Conservation (phyloP, 345 rosid genomes). For the Acer yangbiense region DNA sequence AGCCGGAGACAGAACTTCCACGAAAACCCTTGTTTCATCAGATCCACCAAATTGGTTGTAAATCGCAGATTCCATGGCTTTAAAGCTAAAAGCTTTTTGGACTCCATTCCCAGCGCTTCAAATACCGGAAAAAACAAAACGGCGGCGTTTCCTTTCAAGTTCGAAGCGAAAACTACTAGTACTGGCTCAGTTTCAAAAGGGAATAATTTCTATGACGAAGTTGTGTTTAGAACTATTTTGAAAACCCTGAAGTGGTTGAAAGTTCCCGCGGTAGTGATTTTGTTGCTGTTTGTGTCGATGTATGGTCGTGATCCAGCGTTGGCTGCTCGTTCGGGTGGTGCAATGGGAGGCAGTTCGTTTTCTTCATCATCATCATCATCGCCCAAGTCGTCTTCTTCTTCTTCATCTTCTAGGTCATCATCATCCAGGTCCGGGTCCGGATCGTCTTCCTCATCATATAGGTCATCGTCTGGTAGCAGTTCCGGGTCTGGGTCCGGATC, state of each 20-base stretch:
- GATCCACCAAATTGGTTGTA: not conserved
- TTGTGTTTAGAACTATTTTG: not conserved
- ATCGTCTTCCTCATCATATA: too few species aligned
- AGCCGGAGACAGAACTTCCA: not conserved
- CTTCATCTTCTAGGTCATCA: not conserved
- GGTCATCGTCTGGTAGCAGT: too few species aligned
- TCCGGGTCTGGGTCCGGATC: not conserved
- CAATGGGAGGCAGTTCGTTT: not conserved
- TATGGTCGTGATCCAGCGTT: not conserved
- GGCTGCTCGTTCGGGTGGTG: slow-evolving; percentile 6
- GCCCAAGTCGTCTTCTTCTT: not conserved
- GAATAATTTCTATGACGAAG: not conserved
- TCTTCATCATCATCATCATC: not conserved
- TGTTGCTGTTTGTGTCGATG: not conserved
- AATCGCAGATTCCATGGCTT: not conserved
- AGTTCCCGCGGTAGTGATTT: not conserved
- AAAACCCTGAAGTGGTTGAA: not conserved
- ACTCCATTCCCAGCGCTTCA: not conserved
- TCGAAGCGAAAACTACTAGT: not conserved
- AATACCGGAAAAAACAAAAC: not conserved
- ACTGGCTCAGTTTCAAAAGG: not conserved
- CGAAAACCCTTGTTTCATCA: not conserved
- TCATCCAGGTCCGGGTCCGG: too few species aligned
- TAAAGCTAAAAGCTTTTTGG: not conserved
- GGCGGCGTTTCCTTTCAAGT: not conserved